A percentile compares a stretch with the other conserved stretches of the same genome.
These are phyloP conservation scores for Hortiboletus flavorubellus DNA, from an alignment of 768 basidiomycete species.

Conservation along the genomic window DNA sequence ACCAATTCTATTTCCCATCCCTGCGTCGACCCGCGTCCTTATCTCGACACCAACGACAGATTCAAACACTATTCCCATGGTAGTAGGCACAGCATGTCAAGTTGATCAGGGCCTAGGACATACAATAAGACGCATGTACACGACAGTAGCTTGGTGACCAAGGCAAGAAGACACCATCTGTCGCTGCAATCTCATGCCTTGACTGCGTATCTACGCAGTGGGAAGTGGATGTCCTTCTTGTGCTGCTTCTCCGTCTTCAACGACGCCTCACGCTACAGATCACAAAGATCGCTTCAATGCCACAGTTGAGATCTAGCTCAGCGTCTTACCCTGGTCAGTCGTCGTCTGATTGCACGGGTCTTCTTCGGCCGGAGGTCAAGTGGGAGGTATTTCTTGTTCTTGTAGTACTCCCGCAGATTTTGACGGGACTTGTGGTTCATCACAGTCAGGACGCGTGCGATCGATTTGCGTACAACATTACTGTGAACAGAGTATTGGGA, in stretches of 20 bases:
- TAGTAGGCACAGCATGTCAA: conserved; percentile 33
- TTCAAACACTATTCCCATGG: background rate
- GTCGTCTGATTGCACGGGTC: conserved; percentile 96
- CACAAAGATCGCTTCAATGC: conserved; percentile 4
- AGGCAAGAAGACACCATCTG: conserved; percentile 20
- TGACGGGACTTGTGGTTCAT: conserved; percentile 98
- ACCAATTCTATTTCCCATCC: conserved; percentile 6
- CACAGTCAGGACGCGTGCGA: conserved; percentile 96
- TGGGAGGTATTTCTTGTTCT: conserved; percentile 92
- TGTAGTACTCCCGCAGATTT: conserved; percentile 97
- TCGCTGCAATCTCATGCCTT: conserved; percentile 62
- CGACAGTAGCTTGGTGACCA: conserved; percentile 18
- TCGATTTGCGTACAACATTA: conserved; percentile 94
- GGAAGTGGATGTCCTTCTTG: conserved; percentile 96
- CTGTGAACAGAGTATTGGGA: conserved; percentile 41
- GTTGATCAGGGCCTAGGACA: conserved; percentile 36
- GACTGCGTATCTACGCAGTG: conserved; percentile 89
- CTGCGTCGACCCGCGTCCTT: background rate
- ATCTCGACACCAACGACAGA: too few relatives aligned
- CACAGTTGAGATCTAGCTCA: background rate
- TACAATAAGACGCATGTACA: conserved; percentile 36
- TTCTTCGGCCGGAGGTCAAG: conserved; percentile 97
- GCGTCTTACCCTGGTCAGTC: conserved; percentile 79
- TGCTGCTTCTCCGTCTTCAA: conserved; percentile 87
- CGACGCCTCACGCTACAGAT: conserved; percentile 70